Percentiles rank a stretch among this genome's conserved stretches.
phyloP scores from a whole-genome alignment of 805 yeast species.

The Metschnikowia dekortorum region DNA sequence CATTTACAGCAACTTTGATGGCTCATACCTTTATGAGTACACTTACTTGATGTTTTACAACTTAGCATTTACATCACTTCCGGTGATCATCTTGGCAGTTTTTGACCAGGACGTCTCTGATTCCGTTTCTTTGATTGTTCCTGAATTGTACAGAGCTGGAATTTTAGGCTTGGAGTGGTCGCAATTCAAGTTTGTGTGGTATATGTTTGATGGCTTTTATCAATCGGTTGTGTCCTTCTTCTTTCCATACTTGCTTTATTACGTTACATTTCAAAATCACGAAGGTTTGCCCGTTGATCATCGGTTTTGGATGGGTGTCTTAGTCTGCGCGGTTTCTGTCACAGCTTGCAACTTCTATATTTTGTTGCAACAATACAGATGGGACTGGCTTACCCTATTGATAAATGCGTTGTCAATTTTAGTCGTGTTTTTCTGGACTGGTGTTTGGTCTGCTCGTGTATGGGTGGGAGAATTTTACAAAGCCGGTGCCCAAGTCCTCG shows the following conservation, averaged over 20 bases:
- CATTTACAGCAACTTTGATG: slow-evolving; percentile 69
- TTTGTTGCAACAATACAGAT: slow-evolving; percentile 61
- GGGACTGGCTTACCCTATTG: slow-evolving; percentile 69
- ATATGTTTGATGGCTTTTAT: slow-evolving; percentile 73
- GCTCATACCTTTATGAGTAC: slow-evolving; percentile 72
- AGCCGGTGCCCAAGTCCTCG: slow-evolving; percentile 60
- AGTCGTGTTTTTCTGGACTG: slow-evolving; percentile 70
- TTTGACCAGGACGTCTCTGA: slow-evolving; percentile 79
- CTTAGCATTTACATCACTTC: slow-evolving; percentile 78
- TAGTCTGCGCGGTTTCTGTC: slow-evolving; percentile 57
- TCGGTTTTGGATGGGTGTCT: slow-evolving; percentile 67
- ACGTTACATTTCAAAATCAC: slow-evolving; percentile 29
- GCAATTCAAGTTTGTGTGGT: slow-evolving; percentile 61
- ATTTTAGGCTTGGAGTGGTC: slow-evolving; percentile 71
- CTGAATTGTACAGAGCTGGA: slow-evolving; percentile 72
- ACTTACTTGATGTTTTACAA: slow-evolving; percentile 78
- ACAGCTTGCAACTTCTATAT: slow-evolving; percentile 64
- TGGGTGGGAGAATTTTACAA: slow-evolving; percentile 57
- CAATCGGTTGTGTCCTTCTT: slow-evolving; percentile 71
- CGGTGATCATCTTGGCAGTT: slow-evolving; percentile 72
- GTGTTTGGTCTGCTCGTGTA: slow-evolving; percentile 61
- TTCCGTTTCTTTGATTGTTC: slow-evolving; percentile 63
- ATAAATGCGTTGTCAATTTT: slow-evolving; percentile 52
- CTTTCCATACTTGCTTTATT: slow-evolving; percentile 58
- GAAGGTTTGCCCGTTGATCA: slow-evolving; percentile 62